Percentiles rank a stretch among this genome's conserved stretches.
phyloP scores from a whole-genome alignment of 2,329 filamentous ascomycete species.

The Xylaria sp. region DNA sequence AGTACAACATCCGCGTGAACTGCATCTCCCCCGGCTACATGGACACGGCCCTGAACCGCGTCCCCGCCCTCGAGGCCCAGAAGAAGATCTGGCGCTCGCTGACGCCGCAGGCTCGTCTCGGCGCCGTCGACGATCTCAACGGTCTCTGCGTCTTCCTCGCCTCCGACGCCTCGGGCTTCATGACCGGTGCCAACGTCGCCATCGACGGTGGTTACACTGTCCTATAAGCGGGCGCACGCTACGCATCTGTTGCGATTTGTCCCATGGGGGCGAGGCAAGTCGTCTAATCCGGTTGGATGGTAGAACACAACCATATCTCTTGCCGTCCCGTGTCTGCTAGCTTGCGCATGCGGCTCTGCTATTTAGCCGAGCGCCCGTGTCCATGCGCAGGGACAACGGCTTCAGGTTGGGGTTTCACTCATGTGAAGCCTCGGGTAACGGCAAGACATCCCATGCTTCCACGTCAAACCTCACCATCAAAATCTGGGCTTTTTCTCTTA shows the following conservation, averaged over 20 bases:
- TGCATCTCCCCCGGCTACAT: constrained; percentile 87
- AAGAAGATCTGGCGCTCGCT: constrained; percentile 82
- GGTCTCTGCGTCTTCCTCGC: constrained; percentile 80
- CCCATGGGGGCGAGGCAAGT: neutral
- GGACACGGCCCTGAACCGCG: constrained; percentile 83
- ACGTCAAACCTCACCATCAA: neutral
- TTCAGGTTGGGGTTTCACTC: neutral
- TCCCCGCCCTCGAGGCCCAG: constrained; percentile 80
- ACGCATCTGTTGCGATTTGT: neutral
- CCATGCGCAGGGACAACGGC: neutral
- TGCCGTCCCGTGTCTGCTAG: neutral
- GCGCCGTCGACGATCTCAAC: constrained; percentile 79
- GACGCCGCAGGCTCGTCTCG: constrained; percentile 78
- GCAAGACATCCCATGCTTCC: neutral
- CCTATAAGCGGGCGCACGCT: constrained; percentile 55
- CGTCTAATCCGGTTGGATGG: neutral
- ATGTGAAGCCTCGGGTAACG: neutral
- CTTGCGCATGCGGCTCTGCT: constrained; percentile 3
- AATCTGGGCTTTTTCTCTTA: constrained; percentile 5
- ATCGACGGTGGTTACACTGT: constrained; percentile 77
- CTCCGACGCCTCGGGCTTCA: constrained; percentile 76
- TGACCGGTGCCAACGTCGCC: constrained; percentile 79
- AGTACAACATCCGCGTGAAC: constrained; percentile 83
- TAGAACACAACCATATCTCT: neutral
- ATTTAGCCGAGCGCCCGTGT: constrained; percentile 3